Base-by-base conservation (phyloP, 805 yeast species). In the Sugiyamaella floridensis region DNA sequence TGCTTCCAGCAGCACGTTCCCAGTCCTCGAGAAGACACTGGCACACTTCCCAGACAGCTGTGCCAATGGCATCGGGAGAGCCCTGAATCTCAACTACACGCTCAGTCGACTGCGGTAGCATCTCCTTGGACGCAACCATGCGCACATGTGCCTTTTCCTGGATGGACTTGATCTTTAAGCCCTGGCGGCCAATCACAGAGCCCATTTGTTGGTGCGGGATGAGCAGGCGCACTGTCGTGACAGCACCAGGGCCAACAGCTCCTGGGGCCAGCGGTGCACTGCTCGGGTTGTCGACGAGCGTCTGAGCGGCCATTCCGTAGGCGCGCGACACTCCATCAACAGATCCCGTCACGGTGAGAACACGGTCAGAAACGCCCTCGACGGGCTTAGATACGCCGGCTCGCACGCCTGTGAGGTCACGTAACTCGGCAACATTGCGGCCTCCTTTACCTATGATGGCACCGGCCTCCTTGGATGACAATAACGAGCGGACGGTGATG, bases 1-100 rank as follows among this genome's bases (percentile, higher is more conserved):
- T 77, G 43, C 83, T 82, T 51, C 82, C 83, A 26, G 81, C 78
- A 14, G 82, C 80, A 43, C 81, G 77, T 58, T 83, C 83, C 70
- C 82, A 79, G 62, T 86, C 93, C 61, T 85, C 90, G 51, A 86
- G 73, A 34, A 89, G 71, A 65, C 89, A 86, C 62, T 82, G 75
- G n/a, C 84, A 78, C 45, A 86, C 77, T 47, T 81, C 74, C 62
- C 76, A 71, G 43, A 82, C 67, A 1, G 87, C 77, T 40, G 74
- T 74, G 48, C 79, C 76, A 58, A 89, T 77, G 51, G 81, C 73
- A 43, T 76, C 79, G 1, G 86, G 85, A 6, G 80, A 71, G 49
- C 96, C 97, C 69, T 88, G 96, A 54, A 89, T 74, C 67, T 89
- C 97, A 41, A 89, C 89, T 51, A 89, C 74, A 65, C 96, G 79